Evolutionary conservation across 208 protist species (phyloP).

Genomic region (Wallacemonas collosoma): DNA sequence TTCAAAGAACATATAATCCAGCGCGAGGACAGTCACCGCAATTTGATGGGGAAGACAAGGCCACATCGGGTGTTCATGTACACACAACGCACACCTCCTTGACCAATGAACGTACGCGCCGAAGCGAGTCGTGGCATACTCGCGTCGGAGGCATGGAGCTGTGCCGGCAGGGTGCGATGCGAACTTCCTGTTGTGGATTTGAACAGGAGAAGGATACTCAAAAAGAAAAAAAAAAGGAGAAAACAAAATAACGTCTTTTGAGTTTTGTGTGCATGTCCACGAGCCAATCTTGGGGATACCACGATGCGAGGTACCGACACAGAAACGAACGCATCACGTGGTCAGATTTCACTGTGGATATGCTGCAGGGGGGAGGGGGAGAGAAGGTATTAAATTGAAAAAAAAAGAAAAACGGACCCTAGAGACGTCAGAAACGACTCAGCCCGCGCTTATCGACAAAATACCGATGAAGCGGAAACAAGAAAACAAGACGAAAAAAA

Average conservation of each 20-base stretch:
- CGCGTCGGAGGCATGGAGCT: too few species aligned
- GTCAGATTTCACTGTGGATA: neutral
- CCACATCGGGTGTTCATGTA: too few species aligned
- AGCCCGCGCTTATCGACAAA: neutral
- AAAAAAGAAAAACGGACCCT: slow-evolving; percentile 24
- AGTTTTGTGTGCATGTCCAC: slow-evolving; percentile 2
- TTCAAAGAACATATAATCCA: too few species aligned
- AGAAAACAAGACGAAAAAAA: slow-evolving; percentile 1
- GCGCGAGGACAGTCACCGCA: too few species aligned
- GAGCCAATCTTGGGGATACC: neutral
- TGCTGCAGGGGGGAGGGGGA: neutral
- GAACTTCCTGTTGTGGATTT: neutral
- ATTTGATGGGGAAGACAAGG: too few species aligned
- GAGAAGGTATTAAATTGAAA: neutral
- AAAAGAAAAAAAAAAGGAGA: slow-evolving; percentile 6
- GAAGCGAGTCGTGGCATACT: too few species aligned
- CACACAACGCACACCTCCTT: too few species aligned
- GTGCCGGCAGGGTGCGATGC: neutral
- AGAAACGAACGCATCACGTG: neutral
- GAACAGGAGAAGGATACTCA: slow-evolving; percentile 13
- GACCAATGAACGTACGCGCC: too few species aligned
- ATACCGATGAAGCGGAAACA: neutral
- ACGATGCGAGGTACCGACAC: neutral
- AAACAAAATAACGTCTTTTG: slow-evolving; percentile 18
- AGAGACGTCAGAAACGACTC: neutral